Conservation (phyloP, 2,329 filamentous ascomycete genomes). For the Pseudogymnoascus verrucosus region DNA sequence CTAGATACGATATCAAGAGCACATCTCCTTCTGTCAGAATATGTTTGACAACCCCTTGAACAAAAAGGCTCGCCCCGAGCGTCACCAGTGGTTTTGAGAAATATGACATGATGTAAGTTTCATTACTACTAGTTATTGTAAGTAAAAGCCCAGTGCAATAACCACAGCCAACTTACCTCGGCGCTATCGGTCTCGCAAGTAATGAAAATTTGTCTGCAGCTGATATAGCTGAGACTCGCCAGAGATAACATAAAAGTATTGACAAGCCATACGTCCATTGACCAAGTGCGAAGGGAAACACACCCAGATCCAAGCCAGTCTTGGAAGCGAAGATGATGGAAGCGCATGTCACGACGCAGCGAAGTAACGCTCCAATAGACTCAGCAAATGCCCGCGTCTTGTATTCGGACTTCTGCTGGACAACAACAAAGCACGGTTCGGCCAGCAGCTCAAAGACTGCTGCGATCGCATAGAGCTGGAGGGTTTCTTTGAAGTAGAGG, state of each 20-base stretch:
- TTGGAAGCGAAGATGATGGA: conserved; percentile 57
- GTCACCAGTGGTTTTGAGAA: conserved; percentile 65
- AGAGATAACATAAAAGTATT: conserved; percentile 62
- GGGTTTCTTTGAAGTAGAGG: conserved; percentile 51
- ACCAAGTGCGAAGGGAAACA: conserved; percentile 82
- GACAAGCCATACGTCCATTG: conserved; percentile 68
- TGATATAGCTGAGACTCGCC: conserved; percentile 51
- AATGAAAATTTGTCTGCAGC: conserved; percentile 60
- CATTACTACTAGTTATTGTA: conserved; percentile 12
- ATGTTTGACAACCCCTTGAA: conserved; percentile 87
- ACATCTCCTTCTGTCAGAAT: conserved; percentile 91
- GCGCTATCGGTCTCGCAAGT: conserved; percentile 38
- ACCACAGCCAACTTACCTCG: conserved; percentile 19
- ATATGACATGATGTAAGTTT: conserved; percentile 22
- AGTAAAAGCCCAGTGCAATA: conserved; percentile 9
- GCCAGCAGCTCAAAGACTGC: conserved; percentile 67
- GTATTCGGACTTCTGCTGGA: conserved; percentile 75
- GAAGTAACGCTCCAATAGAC: conserved; percentile 67
- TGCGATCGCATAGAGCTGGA: conserved; percentile 49
- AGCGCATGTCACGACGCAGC: conserved; percentile 68
- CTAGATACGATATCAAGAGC: conserved; percentile 71
- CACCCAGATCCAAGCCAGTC: conserved; percentile 51
- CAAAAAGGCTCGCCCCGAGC: conserved; percentile 72
- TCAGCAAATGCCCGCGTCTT: conserved; percentile 75
- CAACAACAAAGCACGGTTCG: conserved; percentile 83